These are phyloP conservation scores for Malus orientalis DNA, from an alignment of 306 rosid genomes.

Conservation along the genomic window DNA sequence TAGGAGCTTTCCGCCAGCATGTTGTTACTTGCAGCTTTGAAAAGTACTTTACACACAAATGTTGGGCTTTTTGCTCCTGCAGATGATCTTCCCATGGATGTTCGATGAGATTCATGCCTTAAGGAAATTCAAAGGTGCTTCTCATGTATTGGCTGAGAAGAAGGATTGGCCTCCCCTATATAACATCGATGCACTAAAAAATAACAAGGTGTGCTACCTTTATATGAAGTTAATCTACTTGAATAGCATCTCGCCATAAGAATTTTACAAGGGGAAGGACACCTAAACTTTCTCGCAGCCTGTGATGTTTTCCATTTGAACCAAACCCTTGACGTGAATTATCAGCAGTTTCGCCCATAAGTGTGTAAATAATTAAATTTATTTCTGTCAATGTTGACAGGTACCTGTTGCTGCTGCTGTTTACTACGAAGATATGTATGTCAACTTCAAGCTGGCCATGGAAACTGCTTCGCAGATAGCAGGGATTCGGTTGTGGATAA, in stretches of 20 bases:
- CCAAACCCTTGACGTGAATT: not conserved
- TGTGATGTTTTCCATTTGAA: not conserved
- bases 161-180: conserved; percentile 80
- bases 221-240: not conserved
- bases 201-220: conserved; percentile 53
- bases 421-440: conserved; percentile 76
- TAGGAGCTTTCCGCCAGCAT: not conserved
- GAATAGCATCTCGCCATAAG: not conserved
- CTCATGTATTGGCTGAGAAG: conserved; percentile 69
- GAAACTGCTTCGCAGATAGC: conserved; percentile 84
- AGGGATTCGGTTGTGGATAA: conserved; percentile 78
- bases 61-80: conserved; percentile 18
- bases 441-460: conserved; percentile 62
- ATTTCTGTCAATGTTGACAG: conserved; percentile 29
- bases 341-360: not conserved
- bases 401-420: conserved; percentile 95
- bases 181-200: conserved; percentile 45
- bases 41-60: not conserved
- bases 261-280: not conserved
- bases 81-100: conserved; percentile 98
- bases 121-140: conserved; percentile 65
- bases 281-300: not conserved
- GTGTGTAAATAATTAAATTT: not conserved
- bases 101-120: conserved; percentile 87
- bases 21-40: not conserved